Percentiles rank a stretch among this genome's conserved stretches.
Conservation (phyloP, 805 yeast species). For the Lachancea sp. region DNA sequence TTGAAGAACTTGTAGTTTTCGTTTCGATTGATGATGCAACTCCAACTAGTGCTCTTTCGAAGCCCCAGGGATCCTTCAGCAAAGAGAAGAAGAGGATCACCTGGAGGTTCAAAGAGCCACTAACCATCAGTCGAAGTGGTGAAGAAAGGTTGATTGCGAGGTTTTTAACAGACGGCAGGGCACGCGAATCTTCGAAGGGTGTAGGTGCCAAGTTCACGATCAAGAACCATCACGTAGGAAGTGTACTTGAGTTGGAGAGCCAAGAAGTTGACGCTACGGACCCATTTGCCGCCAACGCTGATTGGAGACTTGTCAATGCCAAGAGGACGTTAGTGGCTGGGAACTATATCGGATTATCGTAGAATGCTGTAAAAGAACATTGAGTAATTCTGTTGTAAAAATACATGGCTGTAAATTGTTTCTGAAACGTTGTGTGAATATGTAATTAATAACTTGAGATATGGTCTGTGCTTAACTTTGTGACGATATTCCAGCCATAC, state of each 20-base stretch:
- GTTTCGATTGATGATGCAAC: constrained; percentile 60
- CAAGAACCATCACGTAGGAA: constrained; percentile 37
- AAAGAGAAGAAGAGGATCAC: constrained; percentile 80
- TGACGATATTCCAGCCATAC: constrained; percentile 19
- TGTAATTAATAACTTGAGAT: constrained; percentile 4
- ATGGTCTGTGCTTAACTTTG: constrained; percentile 9
- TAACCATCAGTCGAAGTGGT: constrained; percentile 32
- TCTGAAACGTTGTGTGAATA: constrained; percentile 1
- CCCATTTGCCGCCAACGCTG: constrained; percentile 33
- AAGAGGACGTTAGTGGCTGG: constrained; percentile 36
- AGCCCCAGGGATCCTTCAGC: constrained; percentile 88
- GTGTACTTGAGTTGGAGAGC: constrained; percentile 36
- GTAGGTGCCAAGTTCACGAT: constrained; percentile 61
- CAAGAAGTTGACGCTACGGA: constrained; percentile 35
- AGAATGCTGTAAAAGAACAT: not conserved
- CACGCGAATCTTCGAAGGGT: constrained; percentile 68
- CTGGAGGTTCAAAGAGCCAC: constrained; percentile 59
- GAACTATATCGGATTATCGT: constrained; percentile 32
- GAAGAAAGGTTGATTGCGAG: constrained; percentile 80
- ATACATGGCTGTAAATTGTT: not conserved
- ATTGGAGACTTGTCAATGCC: constrained; percentile 33
- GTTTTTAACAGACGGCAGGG: constrained; percentile 68
- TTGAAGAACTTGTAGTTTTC: constrained; percentile 37
- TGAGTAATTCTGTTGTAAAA: not conserved
- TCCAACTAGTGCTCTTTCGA: constrained; percentile 70